Conservation (phyloP, 495 filamentous ascomycete genomes). For the Talaromyces thailandensis region DNA sequence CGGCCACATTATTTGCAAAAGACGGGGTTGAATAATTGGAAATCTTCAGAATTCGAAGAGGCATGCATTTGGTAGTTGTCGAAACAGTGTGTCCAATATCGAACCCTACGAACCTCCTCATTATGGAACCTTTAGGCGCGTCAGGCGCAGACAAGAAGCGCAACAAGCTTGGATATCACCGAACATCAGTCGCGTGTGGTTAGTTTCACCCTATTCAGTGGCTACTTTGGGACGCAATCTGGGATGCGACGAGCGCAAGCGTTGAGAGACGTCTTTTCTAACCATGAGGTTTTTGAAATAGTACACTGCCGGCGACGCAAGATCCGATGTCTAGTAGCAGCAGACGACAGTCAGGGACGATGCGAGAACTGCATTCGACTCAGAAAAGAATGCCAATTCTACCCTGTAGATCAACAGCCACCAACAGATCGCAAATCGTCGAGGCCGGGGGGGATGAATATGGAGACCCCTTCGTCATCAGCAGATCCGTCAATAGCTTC, state of each 20-base stretch:
- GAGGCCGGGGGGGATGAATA: conserved; percentile 17
- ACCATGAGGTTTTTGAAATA: conserved; percentile 21
- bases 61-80: conserved; percentile 28
- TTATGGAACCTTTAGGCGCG: conserved; percentile 33
- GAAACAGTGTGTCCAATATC: conserved; percentile 60
- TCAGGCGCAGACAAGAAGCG: conserved; percentile 72
- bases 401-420: conserved; percentile 80
- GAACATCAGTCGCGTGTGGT: conserved; percentile 97
- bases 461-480: conserved; percentile 29
- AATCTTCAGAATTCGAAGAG: conserved; percentile 11
- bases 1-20: not conserved
- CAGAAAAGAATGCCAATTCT: conserved; percentile 94
- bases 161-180: conserved; percentile 95
- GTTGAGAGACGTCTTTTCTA: not conserved
- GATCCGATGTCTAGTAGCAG: conserved; percentile 80
- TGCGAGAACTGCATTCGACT: conserved; percentile 95
- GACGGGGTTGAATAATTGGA: not conserved
- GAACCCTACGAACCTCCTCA: conserved; percentile 46
- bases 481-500: conserved; percentile 34
- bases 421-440: conserved; percentile 40
- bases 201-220: conserved; percentile 33
- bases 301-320: conserved; percentile 93
- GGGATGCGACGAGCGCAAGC: not conserved
- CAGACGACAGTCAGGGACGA: conserved; percentile 69
- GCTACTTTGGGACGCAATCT: conserved; percentile 8